These are phyloP conservation scores for Kwoniella dejecticola DNA, from an alignment of 768 basidiomycete species.

Conservation along the genomic window DNA sequence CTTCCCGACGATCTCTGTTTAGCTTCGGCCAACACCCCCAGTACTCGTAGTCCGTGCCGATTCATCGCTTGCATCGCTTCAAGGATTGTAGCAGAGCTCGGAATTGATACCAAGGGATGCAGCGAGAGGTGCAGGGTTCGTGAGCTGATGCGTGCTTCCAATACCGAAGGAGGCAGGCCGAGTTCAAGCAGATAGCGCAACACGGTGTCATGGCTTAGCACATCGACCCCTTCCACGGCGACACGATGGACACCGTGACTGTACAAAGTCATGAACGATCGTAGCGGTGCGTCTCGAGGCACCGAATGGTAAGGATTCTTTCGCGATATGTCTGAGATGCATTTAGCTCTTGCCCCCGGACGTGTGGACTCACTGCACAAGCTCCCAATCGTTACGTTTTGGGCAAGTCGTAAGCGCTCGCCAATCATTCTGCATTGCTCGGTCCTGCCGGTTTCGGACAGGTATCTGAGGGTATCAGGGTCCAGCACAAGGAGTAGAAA, in stretches of 20 bases:
- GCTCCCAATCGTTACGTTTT: constrained; percentile 23
- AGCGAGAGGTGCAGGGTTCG: constrained; percentile 21
- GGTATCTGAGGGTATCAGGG: constrained; percentile 15
- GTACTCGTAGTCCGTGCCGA: constrained; percentile 30
- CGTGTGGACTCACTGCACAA: constrained; percentile 33
- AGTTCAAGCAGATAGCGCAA: constrained; percentile 32
- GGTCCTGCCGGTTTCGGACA: background rate
- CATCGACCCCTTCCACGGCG: constrained; percentile 18
- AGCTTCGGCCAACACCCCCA: constrained; percentile 30
- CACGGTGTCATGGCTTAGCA: constrained; percentile 29
- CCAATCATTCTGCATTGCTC: background rate
- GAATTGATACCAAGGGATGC: constrained; percentile 39
- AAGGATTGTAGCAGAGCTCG: constrained; percentile 31
- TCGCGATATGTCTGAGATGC: constrained; percentile 35
- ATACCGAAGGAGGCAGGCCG: constrained; percentile 15
- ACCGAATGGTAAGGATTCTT: constrained; percentile 41
- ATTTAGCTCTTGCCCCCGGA: background rate
- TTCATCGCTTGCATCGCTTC: constrained; percentile 48
- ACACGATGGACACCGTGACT: constrained; percentile 39
- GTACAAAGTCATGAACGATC: constrained; percentile 34
- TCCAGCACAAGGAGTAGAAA: constrained; percentile 42
- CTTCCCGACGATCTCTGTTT: background rate
- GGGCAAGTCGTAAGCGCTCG: constrained; percentile 14
- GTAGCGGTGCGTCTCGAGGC: constrained; percentile 17
- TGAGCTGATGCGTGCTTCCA: constrained; percentile 20